Percentiles rank a stretch among this genome's conserved stretches.
These are phyloP conservation scores for Ceratocystis diversiconidia DNA, from an alignment of 2,329 filamentous ascomycete species.

Conservation along the genomic window DNA sequence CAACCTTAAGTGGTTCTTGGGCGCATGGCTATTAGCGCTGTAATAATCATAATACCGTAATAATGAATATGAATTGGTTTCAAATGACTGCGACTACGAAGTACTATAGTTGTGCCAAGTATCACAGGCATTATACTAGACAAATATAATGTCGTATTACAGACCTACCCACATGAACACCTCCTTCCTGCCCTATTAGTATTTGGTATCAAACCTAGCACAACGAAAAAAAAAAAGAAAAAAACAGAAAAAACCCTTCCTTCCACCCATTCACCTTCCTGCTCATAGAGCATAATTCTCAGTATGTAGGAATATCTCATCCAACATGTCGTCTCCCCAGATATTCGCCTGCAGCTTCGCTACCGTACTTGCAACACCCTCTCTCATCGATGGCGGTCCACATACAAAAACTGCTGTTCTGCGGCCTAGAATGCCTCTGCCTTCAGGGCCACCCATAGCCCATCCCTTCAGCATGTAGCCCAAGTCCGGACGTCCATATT, in stretches of 20 bases:
- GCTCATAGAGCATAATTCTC: constrained; percentile 77
- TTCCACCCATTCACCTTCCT: neutral
- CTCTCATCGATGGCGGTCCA: constrained; percentile 72
- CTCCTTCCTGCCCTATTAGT: neutral
- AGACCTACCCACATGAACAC: too few species aligned
- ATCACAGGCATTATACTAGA: too few species aligned
- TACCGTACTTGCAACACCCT: constrained; percentile 75
- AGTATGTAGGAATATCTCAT: constrained; percentile 87
- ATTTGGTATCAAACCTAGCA: neutral
- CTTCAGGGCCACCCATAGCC: constrained; percentile 54
- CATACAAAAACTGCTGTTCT: constrained; percentile 86
- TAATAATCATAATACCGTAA: too few species aligned
- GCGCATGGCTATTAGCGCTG: too few species aligned
- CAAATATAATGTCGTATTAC: too few species aligned
- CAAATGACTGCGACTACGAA: too few species aligned
- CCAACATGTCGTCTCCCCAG: constrained; percentile 60
- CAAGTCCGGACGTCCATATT: constrained; percentile 81
- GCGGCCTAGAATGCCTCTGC: constrained; percentile 57
- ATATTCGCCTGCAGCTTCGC: constrained; percentile 71
- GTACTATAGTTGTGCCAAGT: too few species aligned
- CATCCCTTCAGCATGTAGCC: constrained; percentile 75
- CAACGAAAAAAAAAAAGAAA: neutral
- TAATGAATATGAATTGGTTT: too few species aligned
- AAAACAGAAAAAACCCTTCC: neutral
- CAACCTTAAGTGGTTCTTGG: too few species aligned